Evolutionary conservation across 2,329 filamentous ascomycete species (phyloP), one percentile per base, ranked within the genome.

Genomic region (Cladosporium sp.): DNA sequence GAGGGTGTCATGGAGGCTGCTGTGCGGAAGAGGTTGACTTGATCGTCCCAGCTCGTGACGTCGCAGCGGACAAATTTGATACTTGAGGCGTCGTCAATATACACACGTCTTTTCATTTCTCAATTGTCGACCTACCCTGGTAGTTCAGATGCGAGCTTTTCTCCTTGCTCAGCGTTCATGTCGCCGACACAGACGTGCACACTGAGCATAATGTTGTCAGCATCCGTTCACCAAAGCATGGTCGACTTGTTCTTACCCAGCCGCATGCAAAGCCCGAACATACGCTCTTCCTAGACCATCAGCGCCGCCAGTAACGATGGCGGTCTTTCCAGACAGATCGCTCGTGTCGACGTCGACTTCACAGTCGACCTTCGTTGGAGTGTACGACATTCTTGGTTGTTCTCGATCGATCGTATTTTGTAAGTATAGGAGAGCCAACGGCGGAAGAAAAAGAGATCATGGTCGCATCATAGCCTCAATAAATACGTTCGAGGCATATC

Each of bases 271-370:
- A 46, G 69, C 65, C 6, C 73, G 67, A 2, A 74, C 73, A 63
- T 72, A 74, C 23, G 70, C 71, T 57, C 73, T 70, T n/a, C 73
- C 73, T 56, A 75, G 72, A 39, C 74, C 75, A 68, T 73, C 76
- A 11, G 73, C 80, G 6, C 81, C 81, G 21, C 81, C 80, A 1
- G 80, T 83, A 14, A 82, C 75, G 30, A 83, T 76, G 23, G 80
- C 79, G 0, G 78, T 79, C 67, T 82, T 83, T 16, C 78, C 79
- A 5, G 71, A 71, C 8, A 81, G 65, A 64, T 58, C 66, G 46
- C 51, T 66, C 30, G 68, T 59, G 48, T 71, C 66, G 36, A 70
- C 60, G 5, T 66, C 46, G 21, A 57, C 57, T 43, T 64, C 46
- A 61, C 67, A 68, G 49, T 70, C 64, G 32, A 71, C 58, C 32